Evolutionary conservation across 148 eudicot species (phyloP).

Genomic region (Selenicereus undatus): DNA sequence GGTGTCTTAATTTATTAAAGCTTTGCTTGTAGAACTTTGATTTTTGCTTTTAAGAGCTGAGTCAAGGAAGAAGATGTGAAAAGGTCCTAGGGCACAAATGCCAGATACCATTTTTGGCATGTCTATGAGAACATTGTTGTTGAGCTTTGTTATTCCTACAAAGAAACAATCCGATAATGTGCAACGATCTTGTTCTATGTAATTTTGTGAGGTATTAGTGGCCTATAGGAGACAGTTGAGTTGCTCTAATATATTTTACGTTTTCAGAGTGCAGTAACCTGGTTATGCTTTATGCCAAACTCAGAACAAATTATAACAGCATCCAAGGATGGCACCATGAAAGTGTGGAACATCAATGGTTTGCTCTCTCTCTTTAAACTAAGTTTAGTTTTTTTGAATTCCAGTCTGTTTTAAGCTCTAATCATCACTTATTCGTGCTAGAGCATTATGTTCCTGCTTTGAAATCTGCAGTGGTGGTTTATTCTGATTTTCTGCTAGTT

Average conservation of each 20-base stretch:
- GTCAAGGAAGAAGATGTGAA: background rate
- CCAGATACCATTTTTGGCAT: background rate
- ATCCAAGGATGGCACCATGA: slow-evolving; percentile 93
- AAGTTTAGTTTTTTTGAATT: background rate
- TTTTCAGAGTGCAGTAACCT: slow-evolving; percentile 93
- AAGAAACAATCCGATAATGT: too few species aligned
- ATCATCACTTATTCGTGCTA: too few species aligned
- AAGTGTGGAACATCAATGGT: slow-evolving; percentile 98
- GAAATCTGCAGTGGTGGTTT: too few species aligned
- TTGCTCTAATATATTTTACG: slow-evolving; percentile 5
- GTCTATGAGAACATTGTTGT: background rate
- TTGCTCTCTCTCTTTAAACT: slow-evolving; percentile 22
- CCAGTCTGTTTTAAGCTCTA: background rate
- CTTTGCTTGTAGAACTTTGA: background rate
- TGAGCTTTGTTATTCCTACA: slow-evolving; percentile 1
- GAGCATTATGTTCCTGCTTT: too few species aligned
- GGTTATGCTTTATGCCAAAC: slow-evolving; percentile 86
- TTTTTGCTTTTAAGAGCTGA: background rate
- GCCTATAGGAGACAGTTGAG: too few species aligned
- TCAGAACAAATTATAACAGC: slow-evolving; percentile 90
- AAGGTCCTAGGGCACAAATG: background rate
- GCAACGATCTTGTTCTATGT: background rate
- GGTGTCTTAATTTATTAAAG: too few species aligned
- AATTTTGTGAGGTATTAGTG: background rate
- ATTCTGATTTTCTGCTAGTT: too few species aligned